A percentile compares a stretch with the other conserved stretches of the same genome.
Evolutionary conservation across 768 basidiomycete genomes (phyloP).

Genomic region (Pleurotus giganteus): DNA sequence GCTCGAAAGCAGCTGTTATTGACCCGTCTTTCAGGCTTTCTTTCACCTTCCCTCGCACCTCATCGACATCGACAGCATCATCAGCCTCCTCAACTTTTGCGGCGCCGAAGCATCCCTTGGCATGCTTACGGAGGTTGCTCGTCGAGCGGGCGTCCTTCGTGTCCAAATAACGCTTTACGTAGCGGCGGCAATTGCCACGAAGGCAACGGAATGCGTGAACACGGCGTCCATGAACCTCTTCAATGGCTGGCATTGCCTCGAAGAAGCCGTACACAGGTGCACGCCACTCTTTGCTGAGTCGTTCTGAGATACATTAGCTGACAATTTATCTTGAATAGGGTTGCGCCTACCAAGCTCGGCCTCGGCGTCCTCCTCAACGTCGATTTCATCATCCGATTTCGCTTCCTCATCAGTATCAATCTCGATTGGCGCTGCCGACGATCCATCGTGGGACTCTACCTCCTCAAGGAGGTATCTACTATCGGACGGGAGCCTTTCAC

Average conservation of each 20-base stretch:
- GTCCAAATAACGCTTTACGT: slow-evolving; percentile 20
- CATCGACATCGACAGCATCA: no score
- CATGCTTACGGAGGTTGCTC: slow-evolving; percentile 28
- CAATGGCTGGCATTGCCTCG: slow-evolving; percentile 18
- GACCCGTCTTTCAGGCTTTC: slow-evolving; percentile 13
- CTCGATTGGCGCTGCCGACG: no score
- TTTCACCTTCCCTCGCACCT: slow-evolving; percentile 9
- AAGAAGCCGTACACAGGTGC: slow-evolving; percentile 35
- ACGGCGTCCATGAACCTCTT: slow-evolving; percentile 17
- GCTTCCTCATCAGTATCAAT: slow-evolving; percentile 6
- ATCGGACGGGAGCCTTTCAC: no score
- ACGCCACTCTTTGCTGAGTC: slow-evolving; percentile 26
- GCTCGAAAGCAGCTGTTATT: slow-evolving; percentile 27
- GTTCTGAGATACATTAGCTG: slow-evolving; percentile 10
- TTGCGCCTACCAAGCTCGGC: not conserved
- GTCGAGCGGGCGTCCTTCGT: slow-evolving; percentile 26
- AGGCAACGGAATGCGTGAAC: slow-evolving; percentile 28
- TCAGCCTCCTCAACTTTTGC: slow-evolving; percentile 11
- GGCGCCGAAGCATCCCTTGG: slow-evolving; percentile 29
- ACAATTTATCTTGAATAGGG: not conserved
- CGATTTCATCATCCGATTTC: no score
- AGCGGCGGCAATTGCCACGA: slow-evolving; percentile 17
- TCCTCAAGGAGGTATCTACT: no score
- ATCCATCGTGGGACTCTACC: no score
- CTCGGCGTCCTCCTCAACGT: not conserved